A percentile compares a stretch with the other conserved stretches of the same genome.
These are phyloP conservation scores for Zopfia rhizophila DNA, from an alignment of 2,329 filamentous ascomycete species.

Conservation along the genomic window DNA sequence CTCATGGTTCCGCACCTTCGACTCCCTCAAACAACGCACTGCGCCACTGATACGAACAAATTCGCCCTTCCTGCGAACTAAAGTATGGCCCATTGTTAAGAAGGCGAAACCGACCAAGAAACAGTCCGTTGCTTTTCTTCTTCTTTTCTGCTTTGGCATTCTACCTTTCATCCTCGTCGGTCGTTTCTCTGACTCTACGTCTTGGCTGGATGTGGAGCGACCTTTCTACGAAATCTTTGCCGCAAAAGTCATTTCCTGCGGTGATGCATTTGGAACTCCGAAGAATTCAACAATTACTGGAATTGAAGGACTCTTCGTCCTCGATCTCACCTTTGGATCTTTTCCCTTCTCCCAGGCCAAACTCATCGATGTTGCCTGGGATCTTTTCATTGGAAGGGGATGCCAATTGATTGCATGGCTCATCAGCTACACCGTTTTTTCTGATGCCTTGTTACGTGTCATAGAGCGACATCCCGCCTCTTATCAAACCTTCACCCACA, in stretches of 20 bases:
- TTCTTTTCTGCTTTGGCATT: constrained; percentile 20
- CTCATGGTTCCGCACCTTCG: constrained; percentile 7
- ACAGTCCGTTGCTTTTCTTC: constrained; percentile 21
- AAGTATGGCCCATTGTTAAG: constrained; percentile 7
- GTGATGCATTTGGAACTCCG: constrained; percentile 2
- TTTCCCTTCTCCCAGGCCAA: constrained; percentile 47
- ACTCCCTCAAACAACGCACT: background rate
- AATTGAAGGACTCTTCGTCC: constrained; percentile 39
- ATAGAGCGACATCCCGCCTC: constrained; percentile 49
- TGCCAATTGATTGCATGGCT: constrained; percentile 43
- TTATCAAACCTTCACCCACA: constrained; percentile 46
- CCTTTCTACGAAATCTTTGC: constrained; percentile 24
- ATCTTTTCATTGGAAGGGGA: constrained; percentile 46
- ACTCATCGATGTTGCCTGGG: constrained; percentile 49
- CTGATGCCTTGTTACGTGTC: constrained; percentile 42
- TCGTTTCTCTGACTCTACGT: constrained; percentile 18
- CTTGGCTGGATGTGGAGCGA: no score
- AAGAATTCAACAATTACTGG: constrained; percentile 30
- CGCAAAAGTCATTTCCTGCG: constrained; percentile 27
- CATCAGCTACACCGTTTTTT: constrained; percentile 45
- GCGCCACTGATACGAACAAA: no score
- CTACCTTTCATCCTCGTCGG: constrained; percentile 23
- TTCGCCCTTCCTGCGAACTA: background rate
- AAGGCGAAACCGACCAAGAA: constrained; percentile 16
- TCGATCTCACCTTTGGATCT: constrained; percentile 36